Base-by-base conservation (phyloP, 768 basidiomycete genomes). In the Nevesoporus exiguus region DNA sequence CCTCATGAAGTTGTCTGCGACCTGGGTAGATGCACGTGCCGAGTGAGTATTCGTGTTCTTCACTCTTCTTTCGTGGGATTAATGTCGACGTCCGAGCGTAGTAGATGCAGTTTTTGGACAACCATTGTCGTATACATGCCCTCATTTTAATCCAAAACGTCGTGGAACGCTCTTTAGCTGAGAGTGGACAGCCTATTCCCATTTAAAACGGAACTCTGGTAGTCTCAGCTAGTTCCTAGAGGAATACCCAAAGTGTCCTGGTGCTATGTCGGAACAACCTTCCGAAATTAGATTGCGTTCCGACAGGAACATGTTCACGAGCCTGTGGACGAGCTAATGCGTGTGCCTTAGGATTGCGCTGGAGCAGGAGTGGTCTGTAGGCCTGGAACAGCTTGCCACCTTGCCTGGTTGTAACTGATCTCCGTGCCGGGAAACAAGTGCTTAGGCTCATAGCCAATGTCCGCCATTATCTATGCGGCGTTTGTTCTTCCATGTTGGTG, bases 1-100 rank as follows among this genome's bases (percentile, higher is more conserved):
- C 72, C 52, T 71, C 74, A 60, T 80, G 72, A 74, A 51, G 14
- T 37, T 33, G 8, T 49, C 31, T 42, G 29, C 51, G 30, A 21
- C 29, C 30, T 46, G 46, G 51, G 57, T 49, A 56, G 59, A 58
- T 55, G 45, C 40, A 49, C 51, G 22, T 42, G 50, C 60, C 41
- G 54, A 55, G 65, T 67, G 43, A 60, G 66, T 63, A 30, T 10
- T 29, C 30, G 15, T 1, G 1, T 27, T 13, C 4, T 3, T 42
- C 7, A 3, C 14, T 0, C 27, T 7, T 19, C 27, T 37, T 34
- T 24, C 40, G 31, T 8, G 31, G 22, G 42, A 19, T n/a, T 30
- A 25, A 36, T 25, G 6, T 47, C 61, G 14, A 66, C 25, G 34
- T 39, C 31, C 31, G 41, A 44, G 49, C 42, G 36, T 14, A 66